phyloP scores from a whole-genome alignment of 73 alveolate genomes.

The Tetrahymena elliotti region DNA sequence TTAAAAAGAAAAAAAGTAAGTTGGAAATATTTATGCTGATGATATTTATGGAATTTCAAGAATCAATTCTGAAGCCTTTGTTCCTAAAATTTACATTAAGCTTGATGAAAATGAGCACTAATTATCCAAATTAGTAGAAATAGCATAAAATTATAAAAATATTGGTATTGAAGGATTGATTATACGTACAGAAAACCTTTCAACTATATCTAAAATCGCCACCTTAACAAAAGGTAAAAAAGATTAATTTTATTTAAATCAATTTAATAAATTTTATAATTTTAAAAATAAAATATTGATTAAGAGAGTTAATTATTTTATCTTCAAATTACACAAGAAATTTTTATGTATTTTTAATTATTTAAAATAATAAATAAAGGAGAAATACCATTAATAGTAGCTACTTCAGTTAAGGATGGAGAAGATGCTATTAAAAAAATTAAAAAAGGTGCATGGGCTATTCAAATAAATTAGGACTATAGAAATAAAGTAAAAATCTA shows the following conservation, averaged over 20 bases:
- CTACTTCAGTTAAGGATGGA: neutral
- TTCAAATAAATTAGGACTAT: neutral
- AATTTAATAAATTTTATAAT: too few relatives aligned
- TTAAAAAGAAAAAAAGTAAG: neutral
- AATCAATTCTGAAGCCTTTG: neutral
- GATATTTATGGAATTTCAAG: neutral
- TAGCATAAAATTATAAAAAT: neutral
- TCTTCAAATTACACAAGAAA: too few relatives aligned
- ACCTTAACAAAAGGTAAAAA: neutral
- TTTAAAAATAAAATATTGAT: neutral
- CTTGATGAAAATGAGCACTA: neutral
- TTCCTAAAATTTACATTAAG: neutral
- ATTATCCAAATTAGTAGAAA: neutral
- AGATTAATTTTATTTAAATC: neutral
- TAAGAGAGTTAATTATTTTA: too few relatives aligned
- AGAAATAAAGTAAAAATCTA: neutral
- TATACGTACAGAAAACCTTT: neutral
- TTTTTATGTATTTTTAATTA: too few relatives aligned
- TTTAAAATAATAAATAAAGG: neutral
- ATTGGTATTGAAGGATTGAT: neutral
- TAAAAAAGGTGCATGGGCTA: neutral
- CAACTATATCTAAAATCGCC: neutral
- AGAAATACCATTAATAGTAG: neutral
- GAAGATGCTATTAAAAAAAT: neutral
- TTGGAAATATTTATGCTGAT: neutral